Evolutionary conservation across 2,329 filamentous ascomycete species (phyloP), one percentile per base, ranked within the genome.

Genomic region (Arthrobotrys entomopaga): DNA sequence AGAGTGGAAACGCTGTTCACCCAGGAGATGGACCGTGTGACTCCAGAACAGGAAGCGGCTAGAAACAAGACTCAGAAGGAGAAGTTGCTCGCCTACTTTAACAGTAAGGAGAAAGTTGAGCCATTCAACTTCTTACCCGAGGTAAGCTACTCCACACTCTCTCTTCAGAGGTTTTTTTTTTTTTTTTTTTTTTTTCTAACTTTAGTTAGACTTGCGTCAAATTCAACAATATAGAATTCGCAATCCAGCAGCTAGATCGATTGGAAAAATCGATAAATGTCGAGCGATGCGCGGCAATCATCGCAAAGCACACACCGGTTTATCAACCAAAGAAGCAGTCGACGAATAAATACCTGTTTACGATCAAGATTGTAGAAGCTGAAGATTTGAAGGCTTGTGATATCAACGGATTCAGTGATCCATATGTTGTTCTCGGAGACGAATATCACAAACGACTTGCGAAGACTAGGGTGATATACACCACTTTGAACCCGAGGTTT

Each of bases 371-470:
- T 71, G 93, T 99, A 24, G 95, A 99, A 82, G 95, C 92, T 7
- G 95, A 99, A 82, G 95, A 99, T 79, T 85, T 99, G 78, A 98
- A 98, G 82, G 92, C 95, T n/a, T 98, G 95, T 80, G 95, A 99
- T 81, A 89, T 96, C 78, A 96, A 91, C 79, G 95, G 95, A 40
- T 88, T 90, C 77, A 98, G 94, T 80, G 95, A 99, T 82, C 95
- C 95, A 0, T 99, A 99, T 79, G 93, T 99, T 29, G 94, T 99
- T 15, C 88, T 99, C 76, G 92, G 94, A 53, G 95, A 99, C 79
- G 95, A 99, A 81, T 98, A 97, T 80, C 94, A 98, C 81, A 98
- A 98, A 82, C 91, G 95, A 34, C 87, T 99, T 61, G 91, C 93
- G 77, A 98, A 98, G 83, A 98, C 94, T 19, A 89, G 94, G 77